Conservation (phyloP, 371 early-diverging fungal species). For the Neoconidiobolus thromboides region DNA sequence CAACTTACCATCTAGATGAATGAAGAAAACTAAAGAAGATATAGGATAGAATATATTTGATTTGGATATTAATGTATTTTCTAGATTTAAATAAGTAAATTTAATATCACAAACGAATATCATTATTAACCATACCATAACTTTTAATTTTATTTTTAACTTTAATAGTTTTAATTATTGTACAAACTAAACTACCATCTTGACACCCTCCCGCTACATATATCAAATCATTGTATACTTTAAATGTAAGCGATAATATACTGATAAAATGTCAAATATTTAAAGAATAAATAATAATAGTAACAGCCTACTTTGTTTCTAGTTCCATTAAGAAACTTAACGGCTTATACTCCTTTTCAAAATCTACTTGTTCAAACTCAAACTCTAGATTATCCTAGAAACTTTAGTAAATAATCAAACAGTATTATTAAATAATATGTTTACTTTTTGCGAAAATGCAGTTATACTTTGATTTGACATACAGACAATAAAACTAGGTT, state of each 20-base stretch:
- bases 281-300: neutral
- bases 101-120: neutral
- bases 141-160: too few relatives aligned
- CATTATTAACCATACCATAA: neutral
- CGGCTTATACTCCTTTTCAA: neutral
- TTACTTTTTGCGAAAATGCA: neutral
- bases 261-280: neutral
- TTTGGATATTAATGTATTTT: neutral
- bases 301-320: neutral
- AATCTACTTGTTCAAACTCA: neutral
- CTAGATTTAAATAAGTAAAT: neutral
- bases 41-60: neutral
- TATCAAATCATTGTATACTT: neutral
- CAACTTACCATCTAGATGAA: neutral
- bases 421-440: neutral
- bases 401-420: neutral
- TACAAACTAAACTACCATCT: neutral
- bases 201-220: neutral
- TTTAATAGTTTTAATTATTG: neutral
- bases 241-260: neutral
- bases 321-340: neutral
- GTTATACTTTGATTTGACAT: neutral
- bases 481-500: neutral
- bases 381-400: neutral
- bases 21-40: neutral